Conservation (phyloP, 1,284 basidiomycete species). For the Tranzscheliella williamsii region DNA sequence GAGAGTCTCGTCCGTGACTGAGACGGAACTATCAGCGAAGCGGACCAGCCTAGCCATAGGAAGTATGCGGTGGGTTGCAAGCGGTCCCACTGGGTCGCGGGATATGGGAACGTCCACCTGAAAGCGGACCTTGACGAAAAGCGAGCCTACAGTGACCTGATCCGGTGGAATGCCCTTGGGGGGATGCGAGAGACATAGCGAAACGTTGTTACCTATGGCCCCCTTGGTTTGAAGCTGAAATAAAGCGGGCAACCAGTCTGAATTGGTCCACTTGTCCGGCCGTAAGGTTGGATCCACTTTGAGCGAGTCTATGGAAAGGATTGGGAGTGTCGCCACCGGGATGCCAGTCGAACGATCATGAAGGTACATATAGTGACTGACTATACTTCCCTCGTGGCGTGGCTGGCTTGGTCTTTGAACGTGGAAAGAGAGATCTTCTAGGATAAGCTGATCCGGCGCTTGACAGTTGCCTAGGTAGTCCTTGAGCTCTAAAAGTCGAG, state of each 20-base stretch:
- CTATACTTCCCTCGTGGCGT: constrained; percentile 7
- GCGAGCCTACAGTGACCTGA: constrained; percentile 12
- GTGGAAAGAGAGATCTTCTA: constrained; percentile 7
- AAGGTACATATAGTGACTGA: constrained; percentile 2
- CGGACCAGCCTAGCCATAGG: constrained; percentile 28
- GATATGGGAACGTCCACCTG: constrained; percentile 5
- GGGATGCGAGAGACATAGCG: constrained; percentile 3
- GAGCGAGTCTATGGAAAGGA: neutral
- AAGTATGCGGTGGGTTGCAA: constrained; percentile 8
- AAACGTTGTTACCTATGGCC: neutral
- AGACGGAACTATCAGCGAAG: constrained; percentile 15
- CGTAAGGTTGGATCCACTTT: neutral
- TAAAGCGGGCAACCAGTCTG: constrained; percentile 17
- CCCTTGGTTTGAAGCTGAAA: neutral
- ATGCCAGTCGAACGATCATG: neutral
- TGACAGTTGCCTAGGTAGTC: neutral
- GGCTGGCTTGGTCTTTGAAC: neutral
- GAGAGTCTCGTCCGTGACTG: neutral
- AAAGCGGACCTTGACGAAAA: constrained; percentile 21
- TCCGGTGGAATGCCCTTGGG: constrained; percentile 6
- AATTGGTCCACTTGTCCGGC: constrained; percentile 21
- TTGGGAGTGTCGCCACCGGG: constrained; percentile 8
- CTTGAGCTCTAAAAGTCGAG: constrained; percentile 11
- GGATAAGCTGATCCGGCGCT: neutral
- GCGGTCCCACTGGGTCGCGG: neutral